Evolutionary conservation across 345 rosid genomes (phyloP), one percentile per base, ranked within the genome.

Genomic region (Stellera chamaejasme): DNA sequence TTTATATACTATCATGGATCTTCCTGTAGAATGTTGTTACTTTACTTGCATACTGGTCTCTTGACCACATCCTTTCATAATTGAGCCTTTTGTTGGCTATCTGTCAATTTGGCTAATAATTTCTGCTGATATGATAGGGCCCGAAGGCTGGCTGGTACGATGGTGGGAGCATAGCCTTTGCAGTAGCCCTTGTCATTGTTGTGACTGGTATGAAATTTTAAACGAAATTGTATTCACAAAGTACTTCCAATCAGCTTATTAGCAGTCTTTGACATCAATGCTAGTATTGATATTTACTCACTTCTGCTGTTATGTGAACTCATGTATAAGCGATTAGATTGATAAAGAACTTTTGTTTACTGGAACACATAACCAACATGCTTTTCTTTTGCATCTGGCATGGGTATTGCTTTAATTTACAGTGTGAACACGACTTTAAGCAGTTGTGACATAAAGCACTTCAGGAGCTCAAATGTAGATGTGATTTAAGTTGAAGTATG

Each of bases 81-180:
- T 10, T 15, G 36, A 14, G 15, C 53, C 8, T 50, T 58, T 15
- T 39, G 56, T 52, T 57, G 39, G 39, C 9, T 32, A 32, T 32
- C 9, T 32, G 39, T 3, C 39, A 32, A 32, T 32, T 32, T 32
- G 5, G 9, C 0, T 32, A 8, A 32, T 32, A 1, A 8, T 32
- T 32, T 32, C 39, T 32, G 39, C 39, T 32, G 5, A 32, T 32
- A 3, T 32, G 63, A 49, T 61, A 92, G 99, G 99, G 99, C 60
- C 71, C 77, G 25, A 43, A 83, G 71, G 75, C 77, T 76, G 99
- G 99, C 58, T 93, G 99, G 99, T 93, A 87, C 62, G 99, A 93
- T 77, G 99, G 99, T 27, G 90, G 82, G 46, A 93, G 99, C 86
- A 93, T 93, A 60, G 82, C 86, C 63, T 83, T 93, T 70, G 99